A percentile compares a stretch with the other conserved stretches of the same genome.
Conservation (phyloP, 1,284 basidiomycete genomes). For the Rhizopogon hawkerae region DNA sequence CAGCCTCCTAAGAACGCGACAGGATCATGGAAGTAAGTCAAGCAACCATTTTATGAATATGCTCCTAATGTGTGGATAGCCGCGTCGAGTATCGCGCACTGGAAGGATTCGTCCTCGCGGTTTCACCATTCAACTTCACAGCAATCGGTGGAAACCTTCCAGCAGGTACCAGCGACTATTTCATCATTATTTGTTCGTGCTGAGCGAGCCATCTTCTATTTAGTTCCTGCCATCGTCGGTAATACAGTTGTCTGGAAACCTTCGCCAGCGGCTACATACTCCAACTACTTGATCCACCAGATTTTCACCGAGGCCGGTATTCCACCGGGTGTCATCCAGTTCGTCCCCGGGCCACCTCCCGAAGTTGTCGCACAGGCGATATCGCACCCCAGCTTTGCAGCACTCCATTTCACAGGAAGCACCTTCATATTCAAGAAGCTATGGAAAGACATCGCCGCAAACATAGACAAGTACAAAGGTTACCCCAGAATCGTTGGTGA, state of each 20-base stretch:
- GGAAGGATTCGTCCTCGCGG: conserved; percentile 95
- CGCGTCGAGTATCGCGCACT: conserved; percentile 93
- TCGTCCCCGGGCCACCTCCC: conserved; percentile 81
- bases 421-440: conserved; percentile 91
- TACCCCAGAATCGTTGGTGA: conserved; percentile 97
- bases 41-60: not conserved
- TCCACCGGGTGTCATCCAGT: conserved; percentile 93
- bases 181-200: conserved; percentile 1
- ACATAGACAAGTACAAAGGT: conserved; percentile 77
- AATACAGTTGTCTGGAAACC: conserved; percentile 98
- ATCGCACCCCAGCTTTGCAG: conserved; percentile 74
- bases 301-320: conserved; percentile 92
- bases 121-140: conserved; percentile 98
- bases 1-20: conserved; percentile 84
- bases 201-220: conserved; percentile 8
- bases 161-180: conserved; percentile 39
- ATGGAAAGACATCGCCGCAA: conserved; percentile 92
- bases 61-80: conserved; percentile 34
- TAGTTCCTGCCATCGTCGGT: conserved; percentile 87
- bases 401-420: conserved; percentile 95
- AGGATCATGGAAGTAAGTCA: conserved; percentile 88
- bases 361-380: conserved; percentile 80
- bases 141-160: conserved; percentile 93
- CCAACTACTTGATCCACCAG: conserved; percentile 90
- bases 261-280: conserved; percentile 89